Evolutionary conservation across 2,329 filamentous ascomycete species (phyloP).

Genomic region (Xylaria sp.): DNA sequence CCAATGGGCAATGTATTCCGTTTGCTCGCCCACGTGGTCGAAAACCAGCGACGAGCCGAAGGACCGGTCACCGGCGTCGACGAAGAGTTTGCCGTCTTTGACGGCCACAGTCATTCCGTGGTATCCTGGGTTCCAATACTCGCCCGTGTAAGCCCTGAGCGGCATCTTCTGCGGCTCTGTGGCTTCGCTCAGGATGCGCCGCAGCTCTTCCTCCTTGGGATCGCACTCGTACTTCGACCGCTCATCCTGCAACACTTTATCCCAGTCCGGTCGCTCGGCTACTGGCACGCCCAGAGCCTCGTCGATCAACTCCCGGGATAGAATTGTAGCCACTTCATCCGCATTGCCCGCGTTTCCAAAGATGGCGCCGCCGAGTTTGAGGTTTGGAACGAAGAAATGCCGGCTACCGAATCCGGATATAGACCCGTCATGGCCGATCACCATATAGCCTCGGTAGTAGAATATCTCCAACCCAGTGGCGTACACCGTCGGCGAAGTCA

Average conservation of each 20-base stretch:
- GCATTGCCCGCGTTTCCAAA: constrained; percentile 37
- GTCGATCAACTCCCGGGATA: constrained; percentile 38
- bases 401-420: constrained; percentile 39
- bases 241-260: neutral
- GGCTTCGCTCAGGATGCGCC: constrained; percentile 20
- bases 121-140: constrained; percentile 44
- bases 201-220: constrained; percentile 8
- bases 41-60: constrained; percentile 37
- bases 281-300: constrained; percentile 35
- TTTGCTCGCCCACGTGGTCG: constrained; percentile 37
- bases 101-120: constrained; percentile 35
- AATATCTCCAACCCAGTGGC: constrained; percentile 40
- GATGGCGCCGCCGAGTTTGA: constrained; percentile 37
- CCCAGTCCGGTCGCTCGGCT: constrained; percentile 28
- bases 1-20: constrained; percentile 35
- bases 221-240: neutral
- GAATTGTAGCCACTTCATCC: neutral
- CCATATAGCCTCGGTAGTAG: constrained; percentile 41
- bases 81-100: constrained; percentile 40
- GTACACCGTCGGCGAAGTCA: constrained; percentile 38
- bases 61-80: constrained; percentile 42
- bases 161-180: constrained; percentile 38
- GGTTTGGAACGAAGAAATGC: constrained; percentile 41
- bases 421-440: constrained; percentile 42
- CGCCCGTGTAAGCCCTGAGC: constrained; percentile 39